Base-by-base conservation (phyloP, 805 yeast genomes). In the Kodamaea kakaduensis region DNA sequence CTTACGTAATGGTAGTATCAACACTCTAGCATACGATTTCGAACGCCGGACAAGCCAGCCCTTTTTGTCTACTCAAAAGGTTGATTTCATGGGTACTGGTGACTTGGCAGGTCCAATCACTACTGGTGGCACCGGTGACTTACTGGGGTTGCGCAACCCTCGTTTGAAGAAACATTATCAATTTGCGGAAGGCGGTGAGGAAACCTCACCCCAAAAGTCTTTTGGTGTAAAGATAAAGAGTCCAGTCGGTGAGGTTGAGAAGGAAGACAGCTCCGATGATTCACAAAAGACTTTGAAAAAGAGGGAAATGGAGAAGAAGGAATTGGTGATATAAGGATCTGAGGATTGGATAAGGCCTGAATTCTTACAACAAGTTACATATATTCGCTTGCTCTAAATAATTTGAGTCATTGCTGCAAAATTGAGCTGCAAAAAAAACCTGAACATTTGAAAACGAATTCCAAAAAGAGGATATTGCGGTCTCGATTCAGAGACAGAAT, bases 121-220 rank as follows among this genome's bases (percentile, higher is more conserved):
- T 9, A 28, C 24, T 15, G n/a, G 18, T 4, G 58, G 51, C 20
- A 34, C 49, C 25, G 47, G 43, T 3, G 50, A 42, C 31, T 43
- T 57, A 18, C 30, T 37, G 30, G 43, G 42, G 13, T 40, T 56
- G 31, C 37, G 60, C 17, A 57, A 58, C 35, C 61, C 62, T 1
- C 40, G 60, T 21, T 46, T 54, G 23, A 53, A 52, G 30, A 55
- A 50, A 37, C 64, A 56, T 28, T 54, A 53, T 27, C 59, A 54
- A 26, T 45, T 40, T 12, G 41, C 32, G 10, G 40, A 27, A 13
- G 24, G 25, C 13, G 16, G 29, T 5, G 29, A 26, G 6, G 4
- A 9, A 6, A 26, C 19, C 6, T n/a, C 29, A 15, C 26, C 27
- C n/a, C 17, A 17, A 16, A 35, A 35, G 29, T 17, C 33, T 4